Base-by-base conservation (phyloP, 2,329 filamentous ascomycete genomes). In the Fusarium liriodendri region DNA sequence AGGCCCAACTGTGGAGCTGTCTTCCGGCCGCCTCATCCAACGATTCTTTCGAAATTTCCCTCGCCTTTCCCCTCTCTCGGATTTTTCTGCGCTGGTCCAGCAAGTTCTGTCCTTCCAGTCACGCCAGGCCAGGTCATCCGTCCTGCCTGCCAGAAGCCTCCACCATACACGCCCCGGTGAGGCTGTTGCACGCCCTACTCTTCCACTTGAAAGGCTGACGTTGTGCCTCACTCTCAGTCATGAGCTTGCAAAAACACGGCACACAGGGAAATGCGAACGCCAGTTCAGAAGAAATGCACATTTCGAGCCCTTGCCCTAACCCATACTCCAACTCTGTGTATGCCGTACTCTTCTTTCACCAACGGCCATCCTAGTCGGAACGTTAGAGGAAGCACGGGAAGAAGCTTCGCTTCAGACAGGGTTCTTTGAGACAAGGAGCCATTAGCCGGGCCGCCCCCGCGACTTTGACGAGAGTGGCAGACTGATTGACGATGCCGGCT, bases 1-100 rank as follows among this genome's bases (percentile, higher is more conserved):
- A 80, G 72, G 80, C 80, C 80, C 77, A 82, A 82, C 74, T 82
- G 81, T 82, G 80, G 80, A 80, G 76, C 72, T 75, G 65, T 52
- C 47, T 40, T 64, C 64, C 60, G 60, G 65, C 57, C 68, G 59
- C 72, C 71, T 76, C 66, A 54, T 76, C 69, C 75, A 78, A 77
- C 74, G 70, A 74, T 75, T 74, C 63, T 62, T 64, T 73, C 67
- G 40, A 40, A 66, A 63, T 72, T 67, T 71, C 66, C 38, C 47
- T 74, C 70, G 62, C 63, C 66, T 67, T 61, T 64, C 58, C 52
- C 54, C 67, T 67, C 54, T 22, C 37, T 50, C 57, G 42, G 62
- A 55, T 54, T 66, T 63, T 59, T 62, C 63, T 63, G 35, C 55
- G 47, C 70, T 67, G 64, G 57, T 52, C 61, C 67, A 60, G 57